phyloP scores from a whole-genome alignment of 441 rosid genomes.

The Eruca vesicaria region DNA sequence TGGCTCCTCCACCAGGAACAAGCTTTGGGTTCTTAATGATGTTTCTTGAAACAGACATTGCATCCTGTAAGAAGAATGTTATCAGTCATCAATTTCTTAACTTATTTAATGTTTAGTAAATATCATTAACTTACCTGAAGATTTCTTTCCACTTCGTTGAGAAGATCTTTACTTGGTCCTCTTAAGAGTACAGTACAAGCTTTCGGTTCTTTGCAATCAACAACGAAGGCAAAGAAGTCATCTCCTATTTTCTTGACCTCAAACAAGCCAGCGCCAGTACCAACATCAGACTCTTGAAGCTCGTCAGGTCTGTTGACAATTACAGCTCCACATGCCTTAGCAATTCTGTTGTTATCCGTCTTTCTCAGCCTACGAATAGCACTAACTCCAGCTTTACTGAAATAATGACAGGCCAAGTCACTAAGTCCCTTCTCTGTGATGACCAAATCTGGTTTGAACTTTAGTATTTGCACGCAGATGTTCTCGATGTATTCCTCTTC shows the following conservation, averaged over 20 bases:
- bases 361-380: constrained; percentile 93
- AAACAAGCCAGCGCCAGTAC: constrained; percentile 87
- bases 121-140: constrained; percentile 56
- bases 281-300: constrained; percentile 92
- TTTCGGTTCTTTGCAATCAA: constrained; percentile 90
- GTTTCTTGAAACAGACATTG: constrained; percentile 92
- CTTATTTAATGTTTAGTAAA: not conserved
- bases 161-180: constrained; percentile 94
- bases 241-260: constrained; percentile 93
- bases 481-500: constrained; percentile 90
- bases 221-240: constrained; percentile 79
- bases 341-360: constrained; percentile 87
- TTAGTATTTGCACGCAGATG: constrained; percentile 78
- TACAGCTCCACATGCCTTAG: constrained; percentile 93
- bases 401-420: constrained; percentile 90
- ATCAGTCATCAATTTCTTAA: no score
- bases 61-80: constrained; percentile 55
- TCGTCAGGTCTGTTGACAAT: constrained; percentile 93
- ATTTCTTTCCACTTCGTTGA: constrained; percentile 92
- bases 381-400: constrained; percentile 93
- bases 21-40: constrained; percentile 91
- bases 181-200: constrained; percentile 88
- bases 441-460: constrained; percentile 87
- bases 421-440: constrained; percentile 95
- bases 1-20: constrained; percentile 92